Conservation (phyloP, 805 yeast species). For the Candida takata region DNA sequence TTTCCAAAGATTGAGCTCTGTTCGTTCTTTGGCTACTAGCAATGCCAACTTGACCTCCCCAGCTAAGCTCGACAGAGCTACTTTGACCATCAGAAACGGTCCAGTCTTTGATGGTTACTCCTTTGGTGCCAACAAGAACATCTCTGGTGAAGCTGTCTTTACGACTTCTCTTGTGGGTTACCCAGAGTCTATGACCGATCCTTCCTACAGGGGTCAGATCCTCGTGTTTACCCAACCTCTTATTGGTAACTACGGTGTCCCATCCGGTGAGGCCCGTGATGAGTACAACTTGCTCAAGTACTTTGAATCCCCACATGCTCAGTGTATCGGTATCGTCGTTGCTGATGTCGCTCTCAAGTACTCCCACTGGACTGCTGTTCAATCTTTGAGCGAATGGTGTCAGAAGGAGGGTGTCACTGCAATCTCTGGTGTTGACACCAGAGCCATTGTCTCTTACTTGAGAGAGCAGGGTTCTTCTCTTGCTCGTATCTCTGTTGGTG, state of each 20-base stretch:
- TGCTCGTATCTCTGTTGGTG: conserved; percentile 85
- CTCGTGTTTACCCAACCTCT: conserved; percentile 95
- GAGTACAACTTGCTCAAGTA: conserved; percentile 79
- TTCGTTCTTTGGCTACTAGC: conserved; percentile 23
- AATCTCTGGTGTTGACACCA: conserved; percentile 94
- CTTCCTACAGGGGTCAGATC: conserved; percentile 95
- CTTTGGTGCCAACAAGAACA: conserved; percentile 89
- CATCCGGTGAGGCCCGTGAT: conserved; percentile 74
- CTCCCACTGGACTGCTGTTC: conserved; percentile 99
- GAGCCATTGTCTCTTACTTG: conserved; percentile 84
- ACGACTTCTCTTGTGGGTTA: conserved; percentile 97
- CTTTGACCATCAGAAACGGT: conserved; percentile 85
- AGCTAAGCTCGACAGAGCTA: conserved; percentile 62
- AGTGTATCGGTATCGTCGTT: conserved; percentile 94
- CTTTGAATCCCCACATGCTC: conserved; percentile 86
- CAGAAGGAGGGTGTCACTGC: conserved; percentile 94
- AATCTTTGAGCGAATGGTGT: conserved; percentile 93
- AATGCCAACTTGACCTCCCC: conserved; percentile 21
- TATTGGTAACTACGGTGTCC: conserved; percentile 98
- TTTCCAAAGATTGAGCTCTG: conserved; percentile 23
- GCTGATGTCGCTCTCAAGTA: conserved; percentile 92
- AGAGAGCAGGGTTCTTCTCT: conserved; percentile 95
- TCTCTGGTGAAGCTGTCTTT: conserved; percentile 96
- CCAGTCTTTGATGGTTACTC: conserved; percentile 91
- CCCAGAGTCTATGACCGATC: conserved; percentile 99